phyloP scores from a whole-genome alignment of 345 rosid genomes.

The Salix dunnii region DNA sequence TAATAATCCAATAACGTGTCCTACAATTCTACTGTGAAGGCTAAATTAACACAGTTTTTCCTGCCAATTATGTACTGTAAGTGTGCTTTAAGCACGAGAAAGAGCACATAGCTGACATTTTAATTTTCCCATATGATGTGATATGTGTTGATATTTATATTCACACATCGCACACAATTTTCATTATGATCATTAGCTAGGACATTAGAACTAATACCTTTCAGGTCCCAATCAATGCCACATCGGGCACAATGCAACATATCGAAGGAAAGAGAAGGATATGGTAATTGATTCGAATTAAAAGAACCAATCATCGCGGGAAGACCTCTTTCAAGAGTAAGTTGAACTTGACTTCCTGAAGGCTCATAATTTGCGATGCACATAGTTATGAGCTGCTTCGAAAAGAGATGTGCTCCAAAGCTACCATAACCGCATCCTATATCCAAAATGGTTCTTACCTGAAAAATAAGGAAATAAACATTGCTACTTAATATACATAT shows the following conservation, averaged over 20 bases:
- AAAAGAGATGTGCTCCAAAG: conserved; percentile 93
- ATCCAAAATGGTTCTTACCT: conserved; percentile 94
- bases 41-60: background rate
- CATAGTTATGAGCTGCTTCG: conserved; percentile 79
- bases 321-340: conserved; percentile 95
- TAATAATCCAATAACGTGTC: background rate
- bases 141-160: background rate
- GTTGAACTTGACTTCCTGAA: conserved; percentile 96
- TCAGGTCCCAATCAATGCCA: conserved; percentile 91
- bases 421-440: conserved; percentile 99
- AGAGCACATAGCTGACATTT: background rate
- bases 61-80: background rate
- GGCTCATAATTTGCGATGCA: conserved; percentile 94
- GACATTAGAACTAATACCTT: conserved; percentile 49
- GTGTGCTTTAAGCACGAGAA: background rate
- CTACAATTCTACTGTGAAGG: background rate
- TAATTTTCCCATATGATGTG: background rate
- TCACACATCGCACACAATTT: background rate
- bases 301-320: conserved; percentile 96
- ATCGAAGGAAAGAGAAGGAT: conserved; percentile 95
- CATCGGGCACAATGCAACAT: conserved; percentile 97
- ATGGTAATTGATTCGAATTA: conserved; percentile 75
- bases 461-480: conserved; percentile 21
- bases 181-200: background rate
- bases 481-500: background rate